Conservation (phyloP, 2,329 filamentous ascomycete species). For the Penicillium nordicum region DNA sequence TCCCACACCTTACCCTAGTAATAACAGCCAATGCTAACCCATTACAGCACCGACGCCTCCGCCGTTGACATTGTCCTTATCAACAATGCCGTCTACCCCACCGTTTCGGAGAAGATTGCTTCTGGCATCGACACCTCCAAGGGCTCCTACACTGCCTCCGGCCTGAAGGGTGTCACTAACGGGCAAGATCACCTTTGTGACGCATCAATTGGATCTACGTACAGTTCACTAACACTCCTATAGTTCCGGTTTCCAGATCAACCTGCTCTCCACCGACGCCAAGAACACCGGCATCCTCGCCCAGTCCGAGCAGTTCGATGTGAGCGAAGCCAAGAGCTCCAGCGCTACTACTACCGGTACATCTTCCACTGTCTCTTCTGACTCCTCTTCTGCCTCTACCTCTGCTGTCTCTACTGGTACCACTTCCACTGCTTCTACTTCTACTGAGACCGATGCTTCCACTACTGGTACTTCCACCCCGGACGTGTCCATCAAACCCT, state of each 20-base stretch:
- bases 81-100: slow-evolving; percentile 38
- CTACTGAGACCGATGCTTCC: slow-evolving; percentile 9
- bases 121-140: slow-evolving; percentile 36
- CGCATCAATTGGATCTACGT: too few species aligned
- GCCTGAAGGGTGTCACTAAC: slow-evolving; percentile 23
- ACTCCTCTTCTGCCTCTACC: slow-evolving; percentile 12
- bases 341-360: slow-evolving; percentile 16
- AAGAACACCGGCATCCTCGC: slow-evolving; percentile 42
- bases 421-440: slow-evolving; percentile 8
- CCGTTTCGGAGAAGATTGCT: slow-evolving; percentile 32
- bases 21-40: not conserved
- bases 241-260: slow-evolving; percentile 41
- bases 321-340: slow-evolving; percentile 20
- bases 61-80: slow-evolving; percentile 42
- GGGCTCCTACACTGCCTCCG: slow-evolving; percentile 35
- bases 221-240: slow-evolving; percentile 1
- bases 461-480: slow-evolving; percentile 11
- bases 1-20: not conserved
- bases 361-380: slow-evolving; percentile 11
- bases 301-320: slow-evolving; percentile 38
- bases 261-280: slow-evolving; percentile 34
- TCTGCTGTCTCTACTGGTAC: slow-evolving; percentile 9
- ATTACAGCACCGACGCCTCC: slow-evolving; percentile 36
- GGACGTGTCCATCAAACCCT: not conserved
- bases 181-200: slow-evolving; percentile 18